Evolutionary conservation across 805 yeast species (phyloP), one percentile per base, ranked within the genome.

Genomic region (Soucietia sequanensis): DNA sequence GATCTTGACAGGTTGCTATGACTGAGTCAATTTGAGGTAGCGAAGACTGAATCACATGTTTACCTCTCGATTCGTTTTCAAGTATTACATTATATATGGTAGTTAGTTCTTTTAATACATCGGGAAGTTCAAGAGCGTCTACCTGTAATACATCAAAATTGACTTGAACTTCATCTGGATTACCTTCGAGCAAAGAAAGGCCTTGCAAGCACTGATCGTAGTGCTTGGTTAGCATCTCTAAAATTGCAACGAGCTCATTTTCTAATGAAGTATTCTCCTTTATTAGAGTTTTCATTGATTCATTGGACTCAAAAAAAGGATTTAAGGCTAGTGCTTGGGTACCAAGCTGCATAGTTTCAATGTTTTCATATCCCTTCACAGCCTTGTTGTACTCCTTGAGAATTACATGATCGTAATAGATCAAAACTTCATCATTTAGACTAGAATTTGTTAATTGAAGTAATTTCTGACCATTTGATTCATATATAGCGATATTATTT

Each of bases 181-280:
- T 30, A n/a, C 61, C 52, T 15, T 54, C 48, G n/a, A 72, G 58
- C 5, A 65, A 41, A 4, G 60, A 58, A 3, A 63, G 50, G 7
- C 77, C 84, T 41, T 74, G 61, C 9, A 62, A 47, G 46, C 95
- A 84, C 52, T 85, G 88, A 56, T 89, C 96, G 48, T 80, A 87
- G 60, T 89, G 96, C 35, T 76, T 77, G 8, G 95, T 82, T 30
- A 89, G 63, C 48, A 89, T 77, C 37, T 78, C 80, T 22, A 90
- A 62, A 12, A 83, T 65, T 2, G 74, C 70, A 1, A 86, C 95
- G 58, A 87, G 69, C 34, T 84, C 93, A 38, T 72, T 69, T 35
- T 87, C 95, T 31, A 78, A 50, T 2, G 67, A 62, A 11, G 59
- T 47, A 41, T 75, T 78, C 34, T 74, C 76, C 36, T 60, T 59